These are phyloP conservation scores for Phytophthora agathidicida DNA, from an alignment of 352 stramenopile genomes.

Conservation along the genomic window DNA sequence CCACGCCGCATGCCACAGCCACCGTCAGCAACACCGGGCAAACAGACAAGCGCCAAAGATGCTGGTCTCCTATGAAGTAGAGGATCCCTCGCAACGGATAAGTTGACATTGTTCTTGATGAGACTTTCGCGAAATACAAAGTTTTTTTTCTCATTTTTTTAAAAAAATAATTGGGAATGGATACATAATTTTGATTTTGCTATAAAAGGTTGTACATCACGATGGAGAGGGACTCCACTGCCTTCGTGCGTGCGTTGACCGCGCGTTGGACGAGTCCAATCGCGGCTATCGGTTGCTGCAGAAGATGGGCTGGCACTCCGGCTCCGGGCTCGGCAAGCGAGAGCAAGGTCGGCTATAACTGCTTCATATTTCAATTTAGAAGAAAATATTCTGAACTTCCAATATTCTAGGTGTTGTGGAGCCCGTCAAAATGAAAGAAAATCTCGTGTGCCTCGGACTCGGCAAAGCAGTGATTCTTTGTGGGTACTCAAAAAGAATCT, in stretches of 20 bases:
- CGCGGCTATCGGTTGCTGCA: slow-evolving; percentile 61
- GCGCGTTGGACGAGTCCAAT: slow-evolving; percentile 50
- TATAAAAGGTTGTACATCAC: no score
- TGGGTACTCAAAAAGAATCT: no score
- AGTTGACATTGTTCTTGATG: slow-evolving; percentile 48
- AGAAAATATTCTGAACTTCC: neutral
- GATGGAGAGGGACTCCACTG: neutral
- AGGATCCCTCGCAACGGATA: slow-evolving; percentile 45
- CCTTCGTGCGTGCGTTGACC: neutral
- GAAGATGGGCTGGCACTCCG: slow-evolving; percentile 70
- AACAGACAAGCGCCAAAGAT: slow-evolving; percentile 49
- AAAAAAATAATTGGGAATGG: no score
- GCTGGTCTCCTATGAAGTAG: slow-evolving; percentile 52
- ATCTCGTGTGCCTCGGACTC: slow-evolving; percentile 60
- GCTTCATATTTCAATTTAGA: no score
- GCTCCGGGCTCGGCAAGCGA: slow-evolving; percentile 52
- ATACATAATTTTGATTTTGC: no score
- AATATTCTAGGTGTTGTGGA: slow-evolving; percentile 51
- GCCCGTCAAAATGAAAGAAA: slow-evolving; percentile 67
- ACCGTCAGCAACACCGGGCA: slow-evolving; percentile 61
- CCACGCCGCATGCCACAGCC: slow-evolving; percentile 41
- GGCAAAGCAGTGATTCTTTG: slow-evolving; percentile 49
- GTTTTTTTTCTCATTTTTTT: no score
- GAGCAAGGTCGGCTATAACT: slow-evolving; percentile 40
- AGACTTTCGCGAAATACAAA: no score